Conservation (phyloP, 129 eudicot genomes). For the Centella asiatica region DNA sequence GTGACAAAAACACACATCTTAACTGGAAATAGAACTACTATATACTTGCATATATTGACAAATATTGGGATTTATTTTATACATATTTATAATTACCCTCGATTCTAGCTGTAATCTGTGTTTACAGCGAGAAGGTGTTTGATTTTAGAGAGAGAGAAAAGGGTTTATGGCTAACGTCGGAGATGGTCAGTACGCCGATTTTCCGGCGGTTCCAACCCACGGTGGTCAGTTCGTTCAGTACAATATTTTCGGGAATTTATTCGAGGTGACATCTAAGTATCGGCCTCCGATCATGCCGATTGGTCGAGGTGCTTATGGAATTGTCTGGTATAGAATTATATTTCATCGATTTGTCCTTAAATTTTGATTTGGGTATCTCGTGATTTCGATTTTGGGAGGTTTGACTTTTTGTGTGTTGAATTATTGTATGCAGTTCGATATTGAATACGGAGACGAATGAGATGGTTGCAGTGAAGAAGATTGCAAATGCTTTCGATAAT, state of each 20-base stretch:
- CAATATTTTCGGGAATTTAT: slow-evolving; percentile 53
- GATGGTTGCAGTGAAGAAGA: slow-evolving; percentile 90
- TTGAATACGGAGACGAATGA: slow-evolving; percentile 78
- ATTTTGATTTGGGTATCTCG: background rate
- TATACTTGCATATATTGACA: no score
- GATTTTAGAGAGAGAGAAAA: background rate
- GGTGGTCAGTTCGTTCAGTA: slow-evolving; percentile 70
- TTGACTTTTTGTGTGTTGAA: background rate
- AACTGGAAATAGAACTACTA: no score
- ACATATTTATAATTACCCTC: no score
- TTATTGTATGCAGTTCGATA: slow-evolving; percentile 41
- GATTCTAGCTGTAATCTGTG: no score
- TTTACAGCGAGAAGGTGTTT: no score
- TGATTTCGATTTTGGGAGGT: background rate
- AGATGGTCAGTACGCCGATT: slow-evolving; percentile 38
- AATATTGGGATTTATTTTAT: no score
- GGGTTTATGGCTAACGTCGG: slow-evolving; percentile 31
- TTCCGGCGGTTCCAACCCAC: slow-evolving; percentile 49
- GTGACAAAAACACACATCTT: background rate
- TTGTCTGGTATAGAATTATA: slow-evolving; percentile 49
- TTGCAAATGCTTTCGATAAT: slow-evolving; percentile 73
- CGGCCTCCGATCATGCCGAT: slow-evolving; percentile 76
- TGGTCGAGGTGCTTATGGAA: slow-evolving; percentile 96
- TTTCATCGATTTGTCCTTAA: background rate
- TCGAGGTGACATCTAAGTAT: slow-evolving; percentile 68